Percentiles rank a stretch among this genome's conserved stretches.
Conservation (phyloP, 2,329 filamentous ascomycete genomes). For the Nigrospora osmanthi region DNA sequence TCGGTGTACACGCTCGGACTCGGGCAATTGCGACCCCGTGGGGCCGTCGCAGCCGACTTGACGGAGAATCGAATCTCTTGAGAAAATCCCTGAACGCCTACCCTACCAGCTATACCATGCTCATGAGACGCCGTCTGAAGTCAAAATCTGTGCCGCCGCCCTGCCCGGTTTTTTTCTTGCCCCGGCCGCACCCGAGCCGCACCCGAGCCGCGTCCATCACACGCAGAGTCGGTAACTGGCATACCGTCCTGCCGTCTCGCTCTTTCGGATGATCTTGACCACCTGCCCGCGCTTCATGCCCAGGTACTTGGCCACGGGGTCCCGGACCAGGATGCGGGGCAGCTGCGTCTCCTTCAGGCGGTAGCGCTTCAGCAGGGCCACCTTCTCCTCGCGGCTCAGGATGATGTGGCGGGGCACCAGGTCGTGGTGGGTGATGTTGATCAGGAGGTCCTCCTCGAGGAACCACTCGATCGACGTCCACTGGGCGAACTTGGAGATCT, state of each 20-base stretch:
- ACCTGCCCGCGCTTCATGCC: constrained; percentile 88
- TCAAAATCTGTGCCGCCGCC: constrained; percentile 5
- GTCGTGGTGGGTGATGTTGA: constrained; percentile 98
- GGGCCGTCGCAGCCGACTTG: too few relatives aligned
- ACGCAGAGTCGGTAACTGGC: constrained; percentile 80
- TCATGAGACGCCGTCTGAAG: constrained; percentile 11
- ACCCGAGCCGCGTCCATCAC: constrained; percentile 23
- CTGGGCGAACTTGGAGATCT: constrained; percentile 69
- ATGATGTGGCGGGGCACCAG: constrained; percentile 90
- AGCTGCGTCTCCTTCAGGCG: constrained; percentile 96
- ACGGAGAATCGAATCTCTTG: neutral
- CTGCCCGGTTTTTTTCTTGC: constrained; percentile 2
- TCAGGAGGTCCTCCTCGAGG: constrained; percentile 87
- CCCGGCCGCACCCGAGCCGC: too few relatives aligned
- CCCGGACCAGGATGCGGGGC: constrained; percentile 81
- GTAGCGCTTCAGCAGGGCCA: constrained; percentile 77
- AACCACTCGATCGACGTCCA: constrained; percentile 87
- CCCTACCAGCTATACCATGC: constrained; percentile 2
- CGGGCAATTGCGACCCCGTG: too few relatives aligned
- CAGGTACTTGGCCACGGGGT: constrained; percentile 88
- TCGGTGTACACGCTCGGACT: too few relatives aligned
- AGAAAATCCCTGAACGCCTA: constrained; percentile 2
- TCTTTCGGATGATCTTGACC: constrained; percentile 95
- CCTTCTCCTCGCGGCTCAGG: constrained; percentile 85
- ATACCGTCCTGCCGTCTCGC: constrained; percentile 92